Conservation (phyloP, 495 filamentous ascomycete genomes). For the Talaromyces thailandensis region DNA sequence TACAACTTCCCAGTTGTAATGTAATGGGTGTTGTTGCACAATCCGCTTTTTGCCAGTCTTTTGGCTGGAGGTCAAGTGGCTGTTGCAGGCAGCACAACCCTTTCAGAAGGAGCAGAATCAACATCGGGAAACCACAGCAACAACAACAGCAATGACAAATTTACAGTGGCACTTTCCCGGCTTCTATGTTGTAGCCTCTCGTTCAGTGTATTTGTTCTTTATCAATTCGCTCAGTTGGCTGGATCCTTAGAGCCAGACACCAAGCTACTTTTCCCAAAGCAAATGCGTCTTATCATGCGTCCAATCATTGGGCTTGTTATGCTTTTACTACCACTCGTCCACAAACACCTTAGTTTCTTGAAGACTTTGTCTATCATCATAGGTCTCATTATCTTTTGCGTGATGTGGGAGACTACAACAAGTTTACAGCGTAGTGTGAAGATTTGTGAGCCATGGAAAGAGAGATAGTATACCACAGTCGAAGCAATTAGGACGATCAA, state of each 20-base stretch:
- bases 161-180: background rate
- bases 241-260: background rate
- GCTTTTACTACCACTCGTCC: background rate
- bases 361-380: slow-evolving; percentile 4
- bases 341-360: background rate
- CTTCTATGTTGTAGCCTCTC: background rate
- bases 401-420: background rate
- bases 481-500: too few relatives aligned
- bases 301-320: background rate
- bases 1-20: background rate
- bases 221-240: background rate
- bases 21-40: slow-evolving; percentile 1
- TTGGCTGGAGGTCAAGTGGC: background rate
- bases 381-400: background rate
- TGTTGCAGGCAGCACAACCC: background rate
- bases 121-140: background rate
- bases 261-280: background rate
- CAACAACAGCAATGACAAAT: background rate
- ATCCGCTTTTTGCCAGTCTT: slow-evolving; percentile 1
- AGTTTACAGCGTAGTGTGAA: background rate
- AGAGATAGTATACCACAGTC: too few relatives aligned
- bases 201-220: background rate
- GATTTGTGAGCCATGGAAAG: slow-evolving; percentile 1
- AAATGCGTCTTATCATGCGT: background rate
- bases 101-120: background rate